phyloP scores from a whole-genome alignment of 2,329 filamentous ascomycete species.

The Scopulariopsis brevicaulis region DNA sequence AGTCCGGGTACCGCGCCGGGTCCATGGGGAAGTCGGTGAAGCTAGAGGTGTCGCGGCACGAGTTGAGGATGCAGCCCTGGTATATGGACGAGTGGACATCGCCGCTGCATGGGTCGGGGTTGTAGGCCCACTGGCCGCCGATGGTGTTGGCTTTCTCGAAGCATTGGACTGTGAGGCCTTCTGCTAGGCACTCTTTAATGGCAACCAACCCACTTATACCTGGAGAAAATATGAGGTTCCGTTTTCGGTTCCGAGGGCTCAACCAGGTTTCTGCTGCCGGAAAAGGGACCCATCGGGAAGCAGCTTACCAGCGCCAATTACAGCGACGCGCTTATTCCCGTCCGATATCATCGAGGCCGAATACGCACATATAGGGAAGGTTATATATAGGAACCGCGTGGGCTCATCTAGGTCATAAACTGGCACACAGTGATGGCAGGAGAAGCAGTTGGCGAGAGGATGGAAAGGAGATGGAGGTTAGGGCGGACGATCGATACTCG shows the following conservation, averaged over 20 bases:
- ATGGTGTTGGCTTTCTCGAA: slow-evolving; percentile 21
- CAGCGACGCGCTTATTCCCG: slow-evolving; percentile 9
- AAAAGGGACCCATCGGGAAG: background rate
- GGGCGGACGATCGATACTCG: no score
- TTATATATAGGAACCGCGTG: background rate
- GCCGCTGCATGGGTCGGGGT: slow-evolving; percentile 11
- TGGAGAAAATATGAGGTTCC: slow-evolving; percentile 5
- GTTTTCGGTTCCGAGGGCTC: background rate
- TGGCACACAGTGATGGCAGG: background rate
- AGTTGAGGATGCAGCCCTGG: slow-evolving; percentile 22
- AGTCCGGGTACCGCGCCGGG: slow-evolving; percentile 22
- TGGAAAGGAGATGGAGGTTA: no score
- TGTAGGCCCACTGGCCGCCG: slow-evolving; percentile 26
- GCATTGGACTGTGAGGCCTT: slow-evolving; percentile 18
- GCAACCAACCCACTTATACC: slow-evolving; percentile 21
- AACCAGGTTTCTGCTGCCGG: background rate
- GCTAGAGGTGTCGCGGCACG: slow-evolving; percentile 22
- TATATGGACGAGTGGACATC: slow-evolving; percentile 21
- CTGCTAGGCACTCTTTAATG: slow-evolving; percentile 24
- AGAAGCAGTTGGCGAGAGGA: no score
- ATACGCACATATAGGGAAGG: background rate
- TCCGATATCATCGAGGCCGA: background rate
- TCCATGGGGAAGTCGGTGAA: slow-evolving; percentile 28
- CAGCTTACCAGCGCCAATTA: slow-evolving; percentile 12
- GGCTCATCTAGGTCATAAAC: background rate